Percentiles rank a stretch among this genome's conserved stretches.
These are phyloP conservation scores for Leccinum pachyderme DNA, from an alignment of 1,284 basidiomycete genomes.

Conservation along the genomic window DNA sequence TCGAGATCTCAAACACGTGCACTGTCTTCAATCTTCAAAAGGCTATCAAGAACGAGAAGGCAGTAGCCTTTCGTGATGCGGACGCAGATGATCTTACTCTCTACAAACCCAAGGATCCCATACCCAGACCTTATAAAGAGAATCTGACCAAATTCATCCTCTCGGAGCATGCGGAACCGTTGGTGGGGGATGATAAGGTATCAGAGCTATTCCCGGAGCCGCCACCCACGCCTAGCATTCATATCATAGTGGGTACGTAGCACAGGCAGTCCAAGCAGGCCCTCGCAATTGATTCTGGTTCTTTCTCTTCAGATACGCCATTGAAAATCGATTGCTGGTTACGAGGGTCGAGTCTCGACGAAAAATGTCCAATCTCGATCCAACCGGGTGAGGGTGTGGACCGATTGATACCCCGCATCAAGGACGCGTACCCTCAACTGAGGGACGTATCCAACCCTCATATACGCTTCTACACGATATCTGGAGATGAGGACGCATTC, in stretches of 20 bases:
- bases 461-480: background rate
- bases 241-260: background rate
- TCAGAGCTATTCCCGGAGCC: too few relatives aligned
- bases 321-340: background rate
- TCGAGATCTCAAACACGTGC: too few relatives aligned
- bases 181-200: too few relatives aligned
- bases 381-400: background rate
- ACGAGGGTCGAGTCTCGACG: background rate
- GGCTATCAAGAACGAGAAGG: too few relatives aligned
- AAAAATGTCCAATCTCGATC: background rate
- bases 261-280: background rate
- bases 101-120: too few relatives aligned
- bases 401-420: background rate
- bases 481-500: background rate
- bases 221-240: too few relatives aligned
- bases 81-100: too few relatives aligned
- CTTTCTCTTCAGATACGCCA: background rate
- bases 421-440: background rate
- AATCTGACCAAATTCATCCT: too few relatives aligned
- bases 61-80: too few relatives aligned
- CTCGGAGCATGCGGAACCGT: too few relatives aligned
- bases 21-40: too few relatives aligned
- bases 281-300: background rate
- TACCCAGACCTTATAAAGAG: too few relatives aligned
- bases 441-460: background rate